Percentiles rank a stretch among this genome's conserved stretches.
Conservation (phyloP, 2,329 filamentous ascomycete genomes). For the Periconia sp. region DNA sequence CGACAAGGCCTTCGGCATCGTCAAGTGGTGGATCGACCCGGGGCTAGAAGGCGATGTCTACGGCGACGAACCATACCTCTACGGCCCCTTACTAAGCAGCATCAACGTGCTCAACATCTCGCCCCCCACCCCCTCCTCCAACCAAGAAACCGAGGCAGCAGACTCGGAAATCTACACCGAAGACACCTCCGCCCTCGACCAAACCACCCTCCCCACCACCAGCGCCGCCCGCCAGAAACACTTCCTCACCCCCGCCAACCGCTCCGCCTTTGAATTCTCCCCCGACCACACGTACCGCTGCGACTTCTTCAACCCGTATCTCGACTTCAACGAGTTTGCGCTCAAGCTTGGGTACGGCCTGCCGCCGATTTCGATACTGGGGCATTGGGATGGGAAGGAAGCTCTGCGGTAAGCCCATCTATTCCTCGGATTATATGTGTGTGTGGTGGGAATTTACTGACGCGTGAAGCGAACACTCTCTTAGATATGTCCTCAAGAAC, state of each 20-base stretch:
- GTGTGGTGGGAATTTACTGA: too few relatives aligned
- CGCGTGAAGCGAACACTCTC: constrained; percentile 71
- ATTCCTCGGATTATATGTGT: too few relatives aligned
- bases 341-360: constrained; percentile 57
- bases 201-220: constrained; percentile 44
- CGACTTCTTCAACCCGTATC: constrained; percentile 88
- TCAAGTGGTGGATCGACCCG: constrained; percentile 89
- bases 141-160: constrained; percentile 62
- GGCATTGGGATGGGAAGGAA: constrained; percentile 78
- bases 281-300: constrained; percentile 62
- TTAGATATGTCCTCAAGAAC: constrained; percentile 92
- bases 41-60: constrained; percentile 88
- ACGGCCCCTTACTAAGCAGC: constrained; percentile 76
- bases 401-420: constrained; percentile 58
- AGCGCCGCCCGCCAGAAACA: constrained; percentile 58
- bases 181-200: constrained; percentile 52
- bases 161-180: constrained; percentile 61
- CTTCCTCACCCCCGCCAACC: constrained; percentile 59
- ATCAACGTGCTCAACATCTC: constrained; percentile 73
- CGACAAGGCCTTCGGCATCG: constrained; percentile 78
- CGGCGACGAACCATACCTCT: constrained; percentile 82
- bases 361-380: constrained; percentile 74
- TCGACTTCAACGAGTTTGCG: constrained; percentile 81
- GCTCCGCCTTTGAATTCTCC: constrained; percentile 63
- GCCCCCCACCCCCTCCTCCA: constrained; percentile 42